Conservation (phyloP, 805 yeast species). For the Zygosaccharomyces bailii region DNA sequence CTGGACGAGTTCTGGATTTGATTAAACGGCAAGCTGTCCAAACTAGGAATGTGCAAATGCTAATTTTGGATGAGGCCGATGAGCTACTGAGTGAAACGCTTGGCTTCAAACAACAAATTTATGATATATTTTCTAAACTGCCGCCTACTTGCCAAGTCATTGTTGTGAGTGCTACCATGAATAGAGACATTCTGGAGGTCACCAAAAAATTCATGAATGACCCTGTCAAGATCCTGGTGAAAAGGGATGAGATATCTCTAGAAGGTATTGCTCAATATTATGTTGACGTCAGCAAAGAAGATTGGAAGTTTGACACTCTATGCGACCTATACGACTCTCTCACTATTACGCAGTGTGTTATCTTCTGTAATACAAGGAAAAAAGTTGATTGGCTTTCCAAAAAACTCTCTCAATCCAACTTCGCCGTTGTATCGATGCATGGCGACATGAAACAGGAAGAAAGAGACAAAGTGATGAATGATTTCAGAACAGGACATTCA, state of each 20-base stretch:
- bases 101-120: constrained; percentile 94
- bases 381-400: constrained; percentile 88
- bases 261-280: constrained; percentile 95
- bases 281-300: constrained; percentile 88
- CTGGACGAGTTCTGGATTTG: constrained; percentile 93
- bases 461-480: constrained; percentile 92
- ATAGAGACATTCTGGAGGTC: constrained; percentile 84
- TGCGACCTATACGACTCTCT: constrained; percentile 93
- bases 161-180: constrained; percentile 91
- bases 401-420: constrained; percentile 70
- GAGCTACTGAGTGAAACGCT: constrained; percentile 79
- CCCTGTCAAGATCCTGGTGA: constrained; percentile 91
- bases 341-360: constrained; percentile 95
- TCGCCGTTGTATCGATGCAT: constrained; percentile 92
- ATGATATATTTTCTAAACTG: constrained; percentile 84
- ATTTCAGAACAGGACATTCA: constrained; percentile 91
- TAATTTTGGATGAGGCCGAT: constrained; percentile 95
- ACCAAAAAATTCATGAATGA: constrained; percentile 92
- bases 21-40: constrained; percentile 74
- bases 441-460: constrained; percentile 94
- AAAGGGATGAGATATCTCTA: constrained; percentile 90
- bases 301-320: constrained; percentile 89
- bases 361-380: constrained; percentile 92
- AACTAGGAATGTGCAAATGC: constrained; percentile 77
- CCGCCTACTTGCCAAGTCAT: constrained; percentile 93